Base-by-base conservation (phyloP, 1,284 basidiomycete species). In the Trichosporon sp. region DNA sequence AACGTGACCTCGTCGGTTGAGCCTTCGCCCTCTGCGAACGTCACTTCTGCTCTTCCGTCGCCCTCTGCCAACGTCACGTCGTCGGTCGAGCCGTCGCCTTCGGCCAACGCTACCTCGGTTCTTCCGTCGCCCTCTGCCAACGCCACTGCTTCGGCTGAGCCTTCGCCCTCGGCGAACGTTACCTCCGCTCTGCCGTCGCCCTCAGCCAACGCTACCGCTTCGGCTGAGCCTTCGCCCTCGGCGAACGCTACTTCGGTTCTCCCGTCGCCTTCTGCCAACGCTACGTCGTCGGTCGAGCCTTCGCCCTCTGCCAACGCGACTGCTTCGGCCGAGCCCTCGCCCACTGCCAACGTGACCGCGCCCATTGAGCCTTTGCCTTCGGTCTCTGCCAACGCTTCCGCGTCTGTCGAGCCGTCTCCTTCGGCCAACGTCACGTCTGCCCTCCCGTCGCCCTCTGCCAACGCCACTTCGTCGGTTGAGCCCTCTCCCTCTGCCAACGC, bases 91-190 rank as follows among this genome's bases (percentile, higher is more conserved):
- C 32, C 68, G 11, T 40, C 76, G 31, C 54, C 71, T 35, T 54
- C 65, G 2, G 71, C 78, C 7, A 75, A 76, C 10, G 66, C 64
- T 1, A 69, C 71, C 5, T 48, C 66, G 6, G 46, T 31, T 14
- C 16, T 59, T 11, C 68, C 66, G 7, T 32, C 46, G 14, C 14
- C 65, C 14, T 66, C 65, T 16, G 35, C 65, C 12, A 64, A 64
- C 64, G 43, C 64, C 14, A 65, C 68, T 7, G n/a, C 32, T 1
- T 54, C 26, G 43, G n/a, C 21, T n/a, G 64, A 64, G 68, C 68
- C 69, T 11, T 19, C 65, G 16, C 21, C 40, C 12, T 69, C 66
- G 16, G 69, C 66, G 38, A 68, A 43, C 67, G 51, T 31, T 12
- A 67, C 67, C 14, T 43, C 37, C 19, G 38, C 31, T 2, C 7